Evolutionary conservation across 2,329 filamentous ascomycete genomes (phyloP).

Genomic region (Neospermospora avenae): DNA sequence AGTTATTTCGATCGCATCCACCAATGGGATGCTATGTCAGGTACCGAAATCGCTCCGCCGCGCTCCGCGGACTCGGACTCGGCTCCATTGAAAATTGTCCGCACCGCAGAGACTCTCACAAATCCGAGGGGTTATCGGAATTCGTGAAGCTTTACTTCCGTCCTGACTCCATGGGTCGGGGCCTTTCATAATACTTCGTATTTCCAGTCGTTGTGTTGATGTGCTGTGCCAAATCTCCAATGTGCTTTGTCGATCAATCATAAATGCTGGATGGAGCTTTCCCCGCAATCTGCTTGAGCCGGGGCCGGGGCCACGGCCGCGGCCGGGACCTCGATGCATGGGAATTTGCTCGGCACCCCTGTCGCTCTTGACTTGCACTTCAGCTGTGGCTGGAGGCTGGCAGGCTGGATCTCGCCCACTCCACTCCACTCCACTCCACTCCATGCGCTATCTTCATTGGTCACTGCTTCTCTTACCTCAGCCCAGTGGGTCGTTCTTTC

Average conservation of each 20-base stretch:
- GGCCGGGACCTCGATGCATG: background rate
- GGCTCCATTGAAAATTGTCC: background rate
- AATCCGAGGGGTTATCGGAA: background rate
- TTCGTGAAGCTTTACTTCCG: background rate
- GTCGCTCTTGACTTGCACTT: background rate
- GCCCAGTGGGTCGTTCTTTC: constrained; percentile 1
- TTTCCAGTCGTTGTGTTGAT: background rate
- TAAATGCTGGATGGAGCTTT: background rate
- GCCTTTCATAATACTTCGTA: background rate
- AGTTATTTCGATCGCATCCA: background rate
- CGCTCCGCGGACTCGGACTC: too few species aligned
- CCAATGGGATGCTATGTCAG: background rate
- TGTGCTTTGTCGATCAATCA: background rate
- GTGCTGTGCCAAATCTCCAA: background rate
- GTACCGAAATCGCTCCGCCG: background rate
- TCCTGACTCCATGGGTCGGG: background rate
- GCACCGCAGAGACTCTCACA: background rate
- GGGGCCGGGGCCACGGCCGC: too few species aligned
- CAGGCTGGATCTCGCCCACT: background rate
- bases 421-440: background rate
- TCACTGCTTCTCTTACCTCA: background rate
- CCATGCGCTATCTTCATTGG: constrained; percentile 8
- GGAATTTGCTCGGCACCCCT: background rate
- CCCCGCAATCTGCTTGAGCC: constrained; percentile 1
- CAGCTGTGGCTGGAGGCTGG: constrained; percentile 13